Evolutionary conservation across 2,329 filamentous ascomycete species (phyloP).

Genomic region (Neofusicoccum sp.): DNA sequence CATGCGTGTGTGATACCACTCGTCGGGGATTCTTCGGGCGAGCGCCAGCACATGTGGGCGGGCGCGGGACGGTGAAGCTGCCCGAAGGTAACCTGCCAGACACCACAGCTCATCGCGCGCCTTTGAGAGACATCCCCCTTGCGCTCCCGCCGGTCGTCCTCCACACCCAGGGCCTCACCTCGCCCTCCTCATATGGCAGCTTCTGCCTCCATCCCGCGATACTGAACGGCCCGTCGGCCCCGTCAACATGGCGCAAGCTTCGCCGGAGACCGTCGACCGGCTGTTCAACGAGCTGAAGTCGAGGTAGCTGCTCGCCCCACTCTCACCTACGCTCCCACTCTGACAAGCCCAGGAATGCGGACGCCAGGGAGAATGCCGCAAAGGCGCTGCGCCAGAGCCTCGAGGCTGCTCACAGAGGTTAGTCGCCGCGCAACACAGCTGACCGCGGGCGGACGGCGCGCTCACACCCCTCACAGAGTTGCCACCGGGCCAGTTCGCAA

Average conservation of each 20-base stretch:
- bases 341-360: slow-evolving; percentile 40
- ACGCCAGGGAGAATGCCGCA: slow-evolving; percentile 44
- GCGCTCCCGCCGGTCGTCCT: not conserved
- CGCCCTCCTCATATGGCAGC: slow-evolving; percentile 13
- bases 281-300: slow-evolving; percentile 58
- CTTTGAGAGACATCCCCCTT: not conserved
- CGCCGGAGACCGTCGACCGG: slow-evolving; percentile 43
- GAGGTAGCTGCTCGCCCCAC: slow-evolving; percentile 41
- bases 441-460: slow-evolving; percentile 22
- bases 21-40: not conserved
- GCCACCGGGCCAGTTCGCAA: slow-evolving; percentile 72
- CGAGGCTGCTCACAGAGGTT: slow-evolving; percentile 47
- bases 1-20: too few species aligned
- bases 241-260: slow-evolving; percentile 19
- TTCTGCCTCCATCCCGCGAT: slow-evolving; percentile 3
- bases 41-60: not conserved
- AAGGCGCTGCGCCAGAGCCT: slow-evolving; percentile 43
- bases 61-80: slow-evolving; percentile 17
- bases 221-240: slow-evolving; percentile 18
- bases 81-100: slow-evolving; percentile 12
- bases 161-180: not conserved
- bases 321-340: slow-evolving; percentile 21
- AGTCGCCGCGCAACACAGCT: slow-evolving; percentile 19
- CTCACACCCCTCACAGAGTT: slow-evolving; percentile 58
- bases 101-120: slow-evolving; percentile 13